phyloP scores from a whole-genome alignment of 177 flowering plant species.

The Tripterygium wilfordii region DNA sequence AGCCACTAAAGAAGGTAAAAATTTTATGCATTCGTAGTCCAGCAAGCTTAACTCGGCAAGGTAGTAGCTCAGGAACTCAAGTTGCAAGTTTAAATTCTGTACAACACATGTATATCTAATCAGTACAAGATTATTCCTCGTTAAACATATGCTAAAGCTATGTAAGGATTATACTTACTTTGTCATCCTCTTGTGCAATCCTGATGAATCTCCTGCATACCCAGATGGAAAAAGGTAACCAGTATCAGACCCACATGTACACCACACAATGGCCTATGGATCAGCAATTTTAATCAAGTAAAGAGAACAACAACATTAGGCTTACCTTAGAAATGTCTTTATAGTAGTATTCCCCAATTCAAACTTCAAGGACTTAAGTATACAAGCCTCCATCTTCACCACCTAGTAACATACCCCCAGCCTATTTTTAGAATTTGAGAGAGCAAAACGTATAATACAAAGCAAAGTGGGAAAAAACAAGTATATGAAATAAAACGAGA shows the following conservation, averaged over 20 bases:
- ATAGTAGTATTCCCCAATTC: slow-evolving; percentile 59
- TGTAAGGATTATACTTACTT: slow-evolving; percentile 24
- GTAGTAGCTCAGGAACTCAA: slow-evolving; percentile 53
- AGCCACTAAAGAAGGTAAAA: slow-evolving; percentile 60
- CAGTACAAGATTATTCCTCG: slow-evolving; percentile 2
- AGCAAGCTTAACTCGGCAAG: slow-evolving; percentile 65
- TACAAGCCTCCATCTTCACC: slow-evolving; percentile 49
- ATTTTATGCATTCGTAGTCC: slow-evolving; percentile 47
- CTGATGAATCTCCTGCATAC: slow-evolving; percentile 38
- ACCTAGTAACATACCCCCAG: slow-evolving; percentile 29
- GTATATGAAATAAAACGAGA: not conserved
- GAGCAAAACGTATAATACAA: too few relatives aligned
- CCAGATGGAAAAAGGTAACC: not conserved
- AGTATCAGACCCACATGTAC: not conserved
- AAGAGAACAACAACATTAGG: not conserved
- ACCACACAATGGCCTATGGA: not conserved
- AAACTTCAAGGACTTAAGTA: slow-evolving; percentile 47
- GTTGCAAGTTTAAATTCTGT: slow-evolving; percentile 30
- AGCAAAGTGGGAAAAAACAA: not conserved
- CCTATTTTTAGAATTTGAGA: not conserved
- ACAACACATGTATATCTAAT: slow-evolving; percentile 8
- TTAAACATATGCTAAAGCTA: not conserved
- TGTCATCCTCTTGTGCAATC: slow-evolving; percentile 29
- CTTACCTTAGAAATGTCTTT: slow-evolving; percentile 57
- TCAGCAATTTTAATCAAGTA: not conserved